Evolutionary conservation across 495 filamentous ascomycete genomes (phyloP), one percentile per base, ranked within the genome.

Genomic region (Terfezia claveryi): DNA sequence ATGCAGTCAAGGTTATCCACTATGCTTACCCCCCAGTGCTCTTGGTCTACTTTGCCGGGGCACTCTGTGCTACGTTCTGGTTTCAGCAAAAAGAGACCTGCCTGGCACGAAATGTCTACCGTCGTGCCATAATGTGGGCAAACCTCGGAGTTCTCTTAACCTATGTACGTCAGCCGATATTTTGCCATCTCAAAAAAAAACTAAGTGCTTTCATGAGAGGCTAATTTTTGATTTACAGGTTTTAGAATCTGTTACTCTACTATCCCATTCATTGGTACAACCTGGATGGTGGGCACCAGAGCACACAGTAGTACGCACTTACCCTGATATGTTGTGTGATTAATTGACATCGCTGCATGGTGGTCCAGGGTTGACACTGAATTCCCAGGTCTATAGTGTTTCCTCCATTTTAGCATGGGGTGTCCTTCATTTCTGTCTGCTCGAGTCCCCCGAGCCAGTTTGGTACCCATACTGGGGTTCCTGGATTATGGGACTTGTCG

Each of bases 391-490:
- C 37, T 72, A 73, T 54, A 66, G 76, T 36, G 67, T 81, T 41
- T 72, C 76, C 8, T 76, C 73, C 51, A 65, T 74, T 49, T 60
- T 82, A 37, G 69, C 73, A 7, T 80, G 74, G 60, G 73, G 73
- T 8, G 67, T 77, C 23, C 68, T 78, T 54, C 68, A 75, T 57
- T 68, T 73, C 23, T 69, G 69, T 8, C 67, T 81, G 7, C 65
- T 67, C 23, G 73, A 74, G 49, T 65, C 67, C 14, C 53, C 66
- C 50, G 69, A 70, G 50, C 68, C 71, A 10, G 74, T 80, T 16
- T 81, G 79, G 79, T 77, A 81, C 56, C 76, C 77, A 0, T 79
- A 75, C 57, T 73, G 70, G 38, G 77, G 76, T 10, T 71, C 74
- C 7, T 77, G 79, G 69, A 58, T 73, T 23, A 56, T 80, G 23